Percentiles rank a stretch among this genome's conserved stretches.
phyloP scores from a whole-genome alignment of 352 stramenopile species.

The Globisporangium camurandrum region DNA sequence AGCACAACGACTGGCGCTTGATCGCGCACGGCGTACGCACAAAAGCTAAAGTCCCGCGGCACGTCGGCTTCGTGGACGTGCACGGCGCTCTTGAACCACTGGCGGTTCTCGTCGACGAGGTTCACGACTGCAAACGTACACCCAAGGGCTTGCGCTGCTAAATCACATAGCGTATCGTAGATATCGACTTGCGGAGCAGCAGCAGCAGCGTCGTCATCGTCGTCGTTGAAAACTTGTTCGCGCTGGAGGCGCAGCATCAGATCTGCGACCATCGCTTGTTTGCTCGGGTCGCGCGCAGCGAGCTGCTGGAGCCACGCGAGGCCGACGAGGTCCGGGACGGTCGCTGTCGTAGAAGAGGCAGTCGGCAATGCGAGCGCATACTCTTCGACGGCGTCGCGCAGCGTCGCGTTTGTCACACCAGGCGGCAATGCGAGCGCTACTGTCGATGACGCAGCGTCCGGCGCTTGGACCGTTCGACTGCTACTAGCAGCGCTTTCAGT shows the following conservation, averaged over 20 bases:
- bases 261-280: conserved; percentile 56
- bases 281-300: conserved; percentile 54
- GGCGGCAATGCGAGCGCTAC: conserved; percentile 20
- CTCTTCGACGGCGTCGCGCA: conserved; percentile 60
- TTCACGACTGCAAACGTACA: conserved; percentile 80
- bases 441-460: conserved; percentile 7
- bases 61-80: conserved; percentile 73
- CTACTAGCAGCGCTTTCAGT: conserved; percentile 11
- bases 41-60: conserved; percentile 81
- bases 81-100: conserved; percentile 92
- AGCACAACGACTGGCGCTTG: conserved; percentile 79
- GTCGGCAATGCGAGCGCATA: conserved; percentile 63
- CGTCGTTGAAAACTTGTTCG: conserved; percentile 25
- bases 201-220: conserved; percentile 5
- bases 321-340: conserved; percentile 66
- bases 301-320: conserved; percentile 75
- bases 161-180: conserved; percentile 76
- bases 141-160: conserved; percentile 63
- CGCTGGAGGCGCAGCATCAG: conserved; percentile 63
- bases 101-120: conserved; percentile 90
- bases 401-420: conserved; percentile 29
- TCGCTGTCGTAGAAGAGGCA: no score
- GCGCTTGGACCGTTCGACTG: no score
- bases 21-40: conserved; percentile 70
- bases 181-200: conserved; percentile 62